Base-by-base conservation (phyloP, 1,284 basidiomycete genomes). In the Ceratobasidium sp. region DNA sequence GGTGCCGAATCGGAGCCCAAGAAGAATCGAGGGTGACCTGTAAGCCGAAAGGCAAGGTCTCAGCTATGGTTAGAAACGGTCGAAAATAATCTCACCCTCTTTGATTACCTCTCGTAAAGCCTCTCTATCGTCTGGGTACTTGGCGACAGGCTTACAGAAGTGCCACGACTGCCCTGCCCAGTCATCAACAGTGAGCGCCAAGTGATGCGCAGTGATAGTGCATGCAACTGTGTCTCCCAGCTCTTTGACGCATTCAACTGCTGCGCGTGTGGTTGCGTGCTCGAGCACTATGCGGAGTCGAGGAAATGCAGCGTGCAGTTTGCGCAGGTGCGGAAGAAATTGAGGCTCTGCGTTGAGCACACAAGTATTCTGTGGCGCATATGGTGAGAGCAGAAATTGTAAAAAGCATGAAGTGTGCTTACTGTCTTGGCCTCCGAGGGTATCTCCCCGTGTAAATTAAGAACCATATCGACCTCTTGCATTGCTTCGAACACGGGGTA, bases 141-240 rank as follows among this genome's bases (percentile, higher is more conserved):
- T 99, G 32, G 98, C 97, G 26, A 99, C 93, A 0, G 98, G 98
- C 82, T 99, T 99, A 87, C 98, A 99, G 81, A 94, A 99, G 80
- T 98, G 90, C 87, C 94, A 94, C 0, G 94, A 90, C 82, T 98
- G 96, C 6, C 96, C 95, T 0, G 96, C 96, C 91, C 97, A 98
- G 79, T 98, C 94, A 82, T 99, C 98, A 8, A 99, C 95, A 1
- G 94, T 97, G 72, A 99, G 86, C 47, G 89, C 90, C 46, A 99
- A 89, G 81, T 99, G 98, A 82, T 99, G 98, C 0, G 96, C 92
- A 1, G 98, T 99, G 82, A 99, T 98, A 6, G 94, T 95, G 82
- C 98, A 99, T 13, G 90, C 97, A 32, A 99, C 97, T 44, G 95
- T 98, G 52, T 86, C 83, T 0, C 94, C 94, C 35, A 96, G 91